Base-by-base conservation (phyloP, 179 eudicot genomes). In the Actinidia arguta region DNA sequence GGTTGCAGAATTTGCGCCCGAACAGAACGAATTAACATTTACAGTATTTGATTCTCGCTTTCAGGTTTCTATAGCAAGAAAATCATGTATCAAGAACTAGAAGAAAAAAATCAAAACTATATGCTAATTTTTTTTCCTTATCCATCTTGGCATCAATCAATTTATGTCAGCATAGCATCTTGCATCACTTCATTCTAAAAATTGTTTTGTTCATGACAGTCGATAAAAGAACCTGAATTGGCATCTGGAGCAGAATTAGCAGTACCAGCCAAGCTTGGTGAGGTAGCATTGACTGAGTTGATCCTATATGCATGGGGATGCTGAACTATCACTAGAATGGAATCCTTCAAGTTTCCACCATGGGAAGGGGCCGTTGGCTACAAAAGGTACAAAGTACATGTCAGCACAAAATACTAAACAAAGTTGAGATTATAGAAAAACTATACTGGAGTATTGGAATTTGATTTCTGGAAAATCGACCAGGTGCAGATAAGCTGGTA, bases 311-410 rank as follows among this genome's bases (percentile, higher is more conserved):
- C 81, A 80, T 76, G 83, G 22, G 99, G 99, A 69, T 96, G 97
- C 81, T 92, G 98, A 82, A 96, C 91, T 81, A 96, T 84, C 4
- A 96, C 91, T 69, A 92, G 81, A 25, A 92, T 76, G 2, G 92
- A 87, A 71, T 89, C 91, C 85, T 87, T 88, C 17, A 85, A 78
- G 78, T 86, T 86, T 84, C 87, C 83, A 47, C 85, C 86, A 3
- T 51, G 68, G 1, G 87, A 85, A 73, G 73, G 69, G 44, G 89
- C 79, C 67, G 95, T 89, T 82, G 98, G 93, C 99, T 96, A 48
- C 88, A 88, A 51, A 64, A 78, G 11, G 42, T 7, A 81, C 18
- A 77, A 9, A 56, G 3, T 61, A 39, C 78, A 46, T 6, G 54
- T 80, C 31, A 83, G 78, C 36, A 63, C 61, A 83, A 51, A 47